Base-by-base conservation (phyloP, 495 filamentous ascomycete genomes). In the Penicillium lividum region DNA sequence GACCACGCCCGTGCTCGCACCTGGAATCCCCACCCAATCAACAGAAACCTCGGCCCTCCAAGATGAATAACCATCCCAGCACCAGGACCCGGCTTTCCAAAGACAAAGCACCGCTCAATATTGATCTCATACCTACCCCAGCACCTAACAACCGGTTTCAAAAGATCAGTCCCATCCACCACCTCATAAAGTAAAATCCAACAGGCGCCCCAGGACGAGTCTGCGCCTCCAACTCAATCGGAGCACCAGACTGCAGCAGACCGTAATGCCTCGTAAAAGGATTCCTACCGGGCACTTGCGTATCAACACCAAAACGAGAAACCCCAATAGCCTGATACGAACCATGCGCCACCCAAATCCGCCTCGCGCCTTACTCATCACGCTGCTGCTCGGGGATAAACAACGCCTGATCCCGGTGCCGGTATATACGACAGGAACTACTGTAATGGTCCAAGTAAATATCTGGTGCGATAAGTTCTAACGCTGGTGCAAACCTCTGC, bases 351-450 rank as follows among this genome's bases (percentile, higher is more conserved):
- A 56, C 54, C 77, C 73, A 80, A 28, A 80, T 71, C 7, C 78
- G 64, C 51, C 78, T 56, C 8, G 73, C 78, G 4, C 77, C 77
- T 51, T 77, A 74, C 29, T 80, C 78, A 58, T 82, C 79, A 11
- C 73, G 65, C 5, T 73, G 67, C 60, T 82, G 79, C 64, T 80
- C 79, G 15, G 80, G 79, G 51, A 82, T 80, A 66, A 82, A 80
- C 16, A 82, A 70, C 1, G 78, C 70, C 57, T 80, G 76, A 53
- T 76, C 70, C 9, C 66, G 63, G 57, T 76, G 74, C n/a, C 70
- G 54, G 60, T 82, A 82, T 31, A 76, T 70, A 1, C 36, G 61
- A 52, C 77, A 82, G 2, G 64, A 62, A n/a, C 31, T 68, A 4
- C 55, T 46, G 46, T 83, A 81, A 55, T 82, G 73, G 34, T 73